Evolutionary conservation across 306 rosid genomes (phyloP), one percentile per base, ranked within the genome.

Genomic region (Gillenia trifoliata): DNA sequence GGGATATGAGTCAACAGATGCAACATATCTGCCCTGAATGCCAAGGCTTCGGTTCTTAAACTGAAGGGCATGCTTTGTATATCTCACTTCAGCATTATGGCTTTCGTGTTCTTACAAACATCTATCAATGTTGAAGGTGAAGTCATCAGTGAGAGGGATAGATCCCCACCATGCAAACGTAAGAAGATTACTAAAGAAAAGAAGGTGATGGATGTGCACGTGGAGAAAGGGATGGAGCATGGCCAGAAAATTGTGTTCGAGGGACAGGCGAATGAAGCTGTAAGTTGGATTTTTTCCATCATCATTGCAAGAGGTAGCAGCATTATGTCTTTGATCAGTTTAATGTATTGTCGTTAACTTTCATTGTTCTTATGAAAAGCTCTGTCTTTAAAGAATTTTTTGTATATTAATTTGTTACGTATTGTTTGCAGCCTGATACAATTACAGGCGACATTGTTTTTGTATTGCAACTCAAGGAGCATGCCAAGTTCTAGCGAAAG

Each of bases 261-360:
- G 12, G 94, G 93, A 60, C 90, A 89, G 77, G 97, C 97, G 22
- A 92, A 89, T 84, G 92, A 89, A 76, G 89, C 92, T 26, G 97
- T 89, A 80, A 83, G 65, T 50, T 38, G 11, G 36, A 17, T 49
- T 82, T 74, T 38, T 41, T 11, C 60, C 23, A 6, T 73, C 36
- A 6, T 59, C 29, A 11, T 50, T 45, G 30, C 29, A 59, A 12
- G 34, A 66, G 23, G 66, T 50, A 61, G 54, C 33, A 12, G 29
- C 33, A 26, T 66, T 41, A 13, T 23, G 30, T 66, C 34, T 41
- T 57, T 22, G 15, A 12, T 49, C 7, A 9, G 15, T 12, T 8
- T 22, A 65, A 16, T 15, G 28, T 38, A 10, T 12, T 61, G 30
- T 64, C 20, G 45, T 54, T 54, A 17, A 65, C 40, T 49, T 55